These are phyloP conservation scores for Aspergillus cejpii DNA, from an alignment of 2,329 filamentous ascomycete genomes.

Conservation along the genomic window DNA sequence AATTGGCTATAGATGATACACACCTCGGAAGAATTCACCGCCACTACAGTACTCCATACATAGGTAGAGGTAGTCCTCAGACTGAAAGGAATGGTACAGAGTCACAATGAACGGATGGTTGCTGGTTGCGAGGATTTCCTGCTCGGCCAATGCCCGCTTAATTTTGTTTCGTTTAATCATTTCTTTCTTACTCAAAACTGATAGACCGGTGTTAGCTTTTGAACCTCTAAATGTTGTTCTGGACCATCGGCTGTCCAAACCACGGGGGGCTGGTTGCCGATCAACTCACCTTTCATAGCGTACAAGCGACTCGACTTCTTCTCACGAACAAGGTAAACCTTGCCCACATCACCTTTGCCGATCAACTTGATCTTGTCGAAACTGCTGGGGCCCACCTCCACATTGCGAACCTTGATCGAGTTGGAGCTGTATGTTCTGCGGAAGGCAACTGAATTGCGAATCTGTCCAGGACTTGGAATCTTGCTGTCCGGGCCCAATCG, in stretches of 20 bases:
- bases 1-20: constrained; percentile 9
- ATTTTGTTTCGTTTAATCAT: constrained; percentile 99
- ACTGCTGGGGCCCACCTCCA: constrained; percentile 88
- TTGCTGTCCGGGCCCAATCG: constrained; percentile 51
- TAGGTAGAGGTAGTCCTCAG: constrained; percentile 95
- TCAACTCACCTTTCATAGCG: constrained; percentile 85
- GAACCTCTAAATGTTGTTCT: too few species aligned
- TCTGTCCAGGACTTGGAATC: constrained; percentile 59
- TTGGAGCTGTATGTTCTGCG: constrained; percentile 96
- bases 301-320: constrained; percentile 95
- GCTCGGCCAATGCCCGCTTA: constrained; percentile 93
- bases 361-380: constrained; percentile 99
- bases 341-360: constrained; percentile 96
- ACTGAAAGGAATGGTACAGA: constrained; percentile 97
- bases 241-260: too few species aligned
- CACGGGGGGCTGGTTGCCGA: too few species aligned
- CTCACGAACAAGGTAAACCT: constrained; percentile 93
- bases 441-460: constrained; percentile 65
- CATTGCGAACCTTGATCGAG: constrained; percentile 95
- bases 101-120: constrained; percentile 99
- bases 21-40: constrained; percentile 86
- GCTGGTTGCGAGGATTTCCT: constrained; percentile 95
- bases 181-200: constrained; percentile 98
- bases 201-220: constrained; percentile 31
- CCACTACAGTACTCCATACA: constrained; percentile 99